Conservation (phyloP, 768 basidiomycete species). For the Mycena maculata region DNA sequence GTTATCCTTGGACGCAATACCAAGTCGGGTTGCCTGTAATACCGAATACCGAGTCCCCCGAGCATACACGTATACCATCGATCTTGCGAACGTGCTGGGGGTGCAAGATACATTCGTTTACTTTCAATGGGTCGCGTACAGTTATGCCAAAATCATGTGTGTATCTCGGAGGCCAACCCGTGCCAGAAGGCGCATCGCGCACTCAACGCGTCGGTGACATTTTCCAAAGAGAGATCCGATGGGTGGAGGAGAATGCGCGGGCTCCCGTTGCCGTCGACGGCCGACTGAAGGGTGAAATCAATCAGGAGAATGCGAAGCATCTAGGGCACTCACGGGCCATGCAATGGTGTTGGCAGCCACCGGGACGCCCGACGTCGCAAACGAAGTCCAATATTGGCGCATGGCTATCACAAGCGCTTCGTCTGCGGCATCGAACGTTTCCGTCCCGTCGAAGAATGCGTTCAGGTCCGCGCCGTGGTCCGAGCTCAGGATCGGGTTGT, state of each 20-base stretch:
- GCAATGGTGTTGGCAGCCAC: constrained; percentile 32
- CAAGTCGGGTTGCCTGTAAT: too few relatives aligned
- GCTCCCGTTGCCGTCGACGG: constrained; percentile 33
- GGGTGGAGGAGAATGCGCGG: constrained; percentile 48
- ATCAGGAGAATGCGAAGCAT: background rate
- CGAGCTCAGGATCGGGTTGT: constrained; percentile 54
- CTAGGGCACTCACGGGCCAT: constrained; percentile 45
- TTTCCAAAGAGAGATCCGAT: constrained; percentile 38
- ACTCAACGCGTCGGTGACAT: constrained; percentile 33
- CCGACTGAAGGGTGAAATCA: background rate
- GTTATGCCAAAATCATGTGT: constrained; percentile 10
- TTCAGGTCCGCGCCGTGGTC: constrained; percentile 50
- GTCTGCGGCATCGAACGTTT: constrained; percentile 41
- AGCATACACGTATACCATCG: too few relatives aligned
- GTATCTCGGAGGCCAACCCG: constrained; percentile 28
- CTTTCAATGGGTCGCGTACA: too few relatives aligned
- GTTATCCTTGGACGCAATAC: too few relatives aligned
- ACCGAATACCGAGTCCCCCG: too few relatives aligned
- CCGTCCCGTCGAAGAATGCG: constrained; percentile 47
- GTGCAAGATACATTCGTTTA: too few relatives aligned
- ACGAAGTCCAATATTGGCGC: constrained; percentile 55
- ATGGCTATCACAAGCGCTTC: constrained; percentile 49
- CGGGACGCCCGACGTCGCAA: constrained; percentile 49
- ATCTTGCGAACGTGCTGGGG: too few relatives aligned
- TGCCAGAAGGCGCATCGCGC: constrained; percentile 49